phyloP scores from a whole-genome alignment of 306 rosid genomes.

The Vigna mungo region DNA sequence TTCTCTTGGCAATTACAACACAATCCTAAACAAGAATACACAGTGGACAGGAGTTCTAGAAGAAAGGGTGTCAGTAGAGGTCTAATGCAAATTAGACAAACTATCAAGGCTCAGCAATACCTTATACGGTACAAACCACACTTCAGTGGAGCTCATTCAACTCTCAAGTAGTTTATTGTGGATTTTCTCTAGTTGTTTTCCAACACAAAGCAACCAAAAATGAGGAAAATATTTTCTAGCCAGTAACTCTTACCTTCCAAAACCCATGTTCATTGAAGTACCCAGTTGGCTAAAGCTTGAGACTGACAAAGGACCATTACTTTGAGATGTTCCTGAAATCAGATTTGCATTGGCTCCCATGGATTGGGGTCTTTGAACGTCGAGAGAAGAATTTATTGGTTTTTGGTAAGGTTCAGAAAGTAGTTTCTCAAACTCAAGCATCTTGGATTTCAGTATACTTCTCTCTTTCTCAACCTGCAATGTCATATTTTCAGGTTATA shows the following conservation, averaged over 20 bases:
- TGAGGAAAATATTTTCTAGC: slow-evolving; percentile 7
- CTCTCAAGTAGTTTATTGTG: neutral
- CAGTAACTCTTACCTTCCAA: slow-evolving; percentile 55
- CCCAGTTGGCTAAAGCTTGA: slow-evolving; percentile 88
- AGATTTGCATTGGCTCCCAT: slow-evolving; percentile 57
- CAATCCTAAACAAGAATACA: slow-evolving; percentile 20
- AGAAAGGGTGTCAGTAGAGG: slow-evolving; percentile 7
- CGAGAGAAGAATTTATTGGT: slow-evolving; percentile 47
- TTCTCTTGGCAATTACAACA: slow-evolving; percentile 26
- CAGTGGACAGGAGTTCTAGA: slow-evolving; percentile 13
- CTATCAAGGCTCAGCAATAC: slow-evolving; percentile 12
- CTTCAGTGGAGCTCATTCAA: slow-evolving; percentile 9
- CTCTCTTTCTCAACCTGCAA: slow-evolving; percentile 92
- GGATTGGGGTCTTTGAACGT: slow-evolving; percentile 52
- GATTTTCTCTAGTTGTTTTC: slow-evolving; percentile 21
- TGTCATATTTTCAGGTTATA: slow-evolving; percentile 38
- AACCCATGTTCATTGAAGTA: slow-evolving; percentile 60
- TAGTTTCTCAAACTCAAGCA: slow-evolving; percentile 73
- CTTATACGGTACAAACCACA: slow-evolving; percentile 22
- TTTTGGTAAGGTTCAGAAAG: slow-evolving; percentile 59
- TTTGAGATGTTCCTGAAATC: slow-evolving; percentile 55
- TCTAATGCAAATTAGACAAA: slow-evolving; percentile 21
- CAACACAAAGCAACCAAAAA: slow-evolving; percentile 15
- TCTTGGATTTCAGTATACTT: slow-evolving; percentile 72
- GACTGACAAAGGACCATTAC: slow-evolving; percentile 64